Conservation (phyloP, 2,329 filamentous ascomycete genomes). For the Cytospora paraplurivora region DNA sequence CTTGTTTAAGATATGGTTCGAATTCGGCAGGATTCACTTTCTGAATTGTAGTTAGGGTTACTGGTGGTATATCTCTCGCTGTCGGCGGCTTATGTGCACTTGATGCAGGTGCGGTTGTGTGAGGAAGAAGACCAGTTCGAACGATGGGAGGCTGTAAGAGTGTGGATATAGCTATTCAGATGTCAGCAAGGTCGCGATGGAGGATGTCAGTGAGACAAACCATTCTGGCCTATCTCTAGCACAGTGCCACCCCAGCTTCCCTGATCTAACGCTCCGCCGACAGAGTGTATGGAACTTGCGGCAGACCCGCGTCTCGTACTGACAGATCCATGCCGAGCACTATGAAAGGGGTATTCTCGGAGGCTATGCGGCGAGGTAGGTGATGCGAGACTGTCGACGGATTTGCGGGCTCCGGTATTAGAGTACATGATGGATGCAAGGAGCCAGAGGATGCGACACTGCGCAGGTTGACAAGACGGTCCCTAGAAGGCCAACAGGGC, state of each 20-base stretch:
- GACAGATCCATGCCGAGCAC: slow-evolving; percentile 31
- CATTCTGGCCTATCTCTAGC: slow-evolving; percentile 81
- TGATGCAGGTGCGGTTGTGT: slow-evolving; percentile 69
- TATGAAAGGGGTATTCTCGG: slow-evolving; percentile 62
- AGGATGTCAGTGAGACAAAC: slow-evolving; percentile 43
- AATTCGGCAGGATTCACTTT: slow-evolving; percentile 81
- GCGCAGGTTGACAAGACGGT: slow-evolving; percentile 14
- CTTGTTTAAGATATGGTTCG: slow-evolving; percentile 79
- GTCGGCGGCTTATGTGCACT: slow-evolving; percentile 81
- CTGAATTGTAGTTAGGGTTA: slow-evolving; percentile 84
- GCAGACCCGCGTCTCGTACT: slow-evolving; percentile 71
- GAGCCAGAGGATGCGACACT: slow-evolving; percentile 13
- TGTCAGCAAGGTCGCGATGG: slow-evolving; percentile 19
- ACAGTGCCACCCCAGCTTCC: slow-evolving; percentile 57
- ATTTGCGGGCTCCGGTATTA: slow-evolving; percentile 61
- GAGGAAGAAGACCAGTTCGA: slow-evolving; percentile 80
- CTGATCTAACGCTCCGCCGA: slow-evolving; percentile 79
- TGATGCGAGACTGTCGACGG: slow-evolving; percentile 64
- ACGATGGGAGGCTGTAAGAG: slow-evolving; percentile 90
- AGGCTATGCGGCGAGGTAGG: slow-evolving; percentile 50
- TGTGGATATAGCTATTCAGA: slow-evolving; percentile 76
- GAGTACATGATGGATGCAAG: slow-evolving; percentile 57
- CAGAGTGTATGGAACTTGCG: slow-evolving; percentile 83
- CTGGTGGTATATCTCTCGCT: slow-evolving; percentile 86
- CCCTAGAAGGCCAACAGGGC: slow-evolving; percentile 17